Base-by-base conservation (phyloP, 2,329 filamentous ascomycete species). In the Neonectria sp. region DNA sequence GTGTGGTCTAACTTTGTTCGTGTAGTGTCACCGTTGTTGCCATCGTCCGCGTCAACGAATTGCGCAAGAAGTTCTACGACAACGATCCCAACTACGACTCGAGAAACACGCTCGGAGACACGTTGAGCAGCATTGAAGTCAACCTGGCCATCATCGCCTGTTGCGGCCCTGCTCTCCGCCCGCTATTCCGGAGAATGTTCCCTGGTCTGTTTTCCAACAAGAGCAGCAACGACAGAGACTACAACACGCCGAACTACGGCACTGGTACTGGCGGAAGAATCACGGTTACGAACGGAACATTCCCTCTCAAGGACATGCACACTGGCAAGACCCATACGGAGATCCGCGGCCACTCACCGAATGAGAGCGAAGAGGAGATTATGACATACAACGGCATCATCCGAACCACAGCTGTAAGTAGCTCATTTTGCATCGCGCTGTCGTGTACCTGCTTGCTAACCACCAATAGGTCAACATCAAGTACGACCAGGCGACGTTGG, bases 71-170 rank as follows among this genome's bases (percentile, higher is more conserved):
- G 40, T 67, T 71, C 15, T 55, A 70, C 49, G 35, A 67, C 24
- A 56, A 43, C 9, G 51, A 55, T 48, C 60, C 58, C 13, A 48
- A 77, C 70, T 63, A 78, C 76, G 71, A 73, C 24, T 62, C 69
- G 2, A 53, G 71, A 71, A 75, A 61, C 72, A 62, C 63, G 0
- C 65, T 82, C 3, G 77, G 76, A 11, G 79, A 81, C 55, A 75
- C 77, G 2, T 68, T 75, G 6, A 78, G 76, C 46, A 74, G 74
- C 11, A 70, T 82, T 60, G 81, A 82, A 59, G 77, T 76, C 33
- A 82, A 82, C 55, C 70, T 82, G 0, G 80, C 79, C 53, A 79
- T 83, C 56, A 78, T 82, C 21, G 78, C 79, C 6, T 79, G 77
- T 11, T 82, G 77, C 6, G 75, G 76, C 1, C 81, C 81, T 2